Evolutionary conservation across 1,284 basidiomycete species (phyloP), one percentile per base, ranked within the genome.

Genomic region (Meira miltonrushii): DNA sequence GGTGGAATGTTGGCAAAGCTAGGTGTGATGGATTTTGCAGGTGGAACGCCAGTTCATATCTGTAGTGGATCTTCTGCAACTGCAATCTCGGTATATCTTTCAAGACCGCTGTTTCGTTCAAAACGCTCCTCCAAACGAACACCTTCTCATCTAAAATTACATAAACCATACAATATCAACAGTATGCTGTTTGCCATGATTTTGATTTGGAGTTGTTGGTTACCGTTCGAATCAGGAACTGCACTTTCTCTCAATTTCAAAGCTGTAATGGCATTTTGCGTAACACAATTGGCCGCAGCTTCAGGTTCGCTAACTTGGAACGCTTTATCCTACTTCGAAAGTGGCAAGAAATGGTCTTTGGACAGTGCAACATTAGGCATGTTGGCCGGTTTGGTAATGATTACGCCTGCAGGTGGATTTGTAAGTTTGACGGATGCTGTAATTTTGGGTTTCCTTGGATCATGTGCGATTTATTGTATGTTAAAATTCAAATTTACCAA

Each of bases 191-290:
- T 95, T 54, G 92, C 92, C 64, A 93, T 87, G 13, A 84, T 86
- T 13, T 84, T 95, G 67, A 86, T 95, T 59, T 95, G 91, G 91
- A 88, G 93, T 75, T 92, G 92, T 58, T 96, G 93, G 93, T 92
- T 93, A 74, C 92, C 88, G 10, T 90, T 89, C 82, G 92, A 93
- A 80, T 90, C 90, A 43, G 84, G 84, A 13, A 90, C 87, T 54
- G 88, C 91, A 9, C 92, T 92, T 72, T 90, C 89, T 56, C 91
- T 91, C 21, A 93, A 93, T 78, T 82, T 95, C 41, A 87, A 90
- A 56, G 91, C 91, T 0, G 84, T 90, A 56, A 84, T 90, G 79
- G 88, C 91, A 9, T 84, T 90, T 57, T 90, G 89, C 85, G 90
- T 90, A 75, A 89, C 91, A 56, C 93, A 94, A 81, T 79, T 76